Conservation (phyloP, 441 rosid genomes). For the Gossypium aridum region DNA sequence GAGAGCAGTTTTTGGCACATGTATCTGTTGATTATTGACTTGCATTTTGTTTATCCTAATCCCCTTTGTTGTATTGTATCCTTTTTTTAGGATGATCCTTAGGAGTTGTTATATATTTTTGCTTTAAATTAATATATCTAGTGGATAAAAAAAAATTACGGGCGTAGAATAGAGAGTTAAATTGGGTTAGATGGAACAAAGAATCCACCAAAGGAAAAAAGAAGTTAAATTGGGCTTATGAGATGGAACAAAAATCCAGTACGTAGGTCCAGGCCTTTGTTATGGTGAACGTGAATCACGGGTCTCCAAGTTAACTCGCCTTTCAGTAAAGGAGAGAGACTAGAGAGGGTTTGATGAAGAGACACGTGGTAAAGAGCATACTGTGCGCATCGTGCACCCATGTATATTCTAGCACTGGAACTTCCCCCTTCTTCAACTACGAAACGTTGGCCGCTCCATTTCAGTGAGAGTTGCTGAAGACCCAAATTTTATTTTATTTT, state of each 20-base stretch:
- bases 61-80: too few relatives aligned
- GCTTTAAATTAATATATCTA: too few relatives aligned
- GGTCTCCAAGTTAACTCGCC: neutral
- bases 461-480: neutral
- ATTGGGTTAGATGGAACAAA: too few relatives aligned
- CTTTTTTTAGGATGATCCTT: too few relatives aligned
- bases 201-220: neutral
- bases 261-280: neutral
- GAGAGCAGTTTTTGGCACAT: too few relatives aligned
- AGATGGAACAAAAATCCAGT: neutral
- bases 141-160: too few relatives aligned
- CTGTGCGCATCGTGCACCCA: conserved; percentile 2
- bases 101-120: too few relatives aligned
- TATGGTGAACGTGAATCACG: neutral
- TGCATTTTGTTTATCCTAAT: too few relatives aligned
- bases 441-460: conserved; percentile 1
- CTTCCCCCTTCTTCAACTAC: neutral
- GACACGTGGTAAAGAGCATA: neutral
- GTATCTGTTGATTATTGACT: too few relatives aligned
- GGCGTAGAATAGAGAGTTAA: too few relatives aligned
- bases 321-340: neutral
- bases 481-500: neutral
- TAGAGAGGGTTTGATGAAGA: neutral
- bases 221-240: neutral
- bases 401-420: neutral